phyloP scores from a whole-genome alignment of 2,329 filamentous ascomycete species.

The Penicillium thymicola region DNA sequence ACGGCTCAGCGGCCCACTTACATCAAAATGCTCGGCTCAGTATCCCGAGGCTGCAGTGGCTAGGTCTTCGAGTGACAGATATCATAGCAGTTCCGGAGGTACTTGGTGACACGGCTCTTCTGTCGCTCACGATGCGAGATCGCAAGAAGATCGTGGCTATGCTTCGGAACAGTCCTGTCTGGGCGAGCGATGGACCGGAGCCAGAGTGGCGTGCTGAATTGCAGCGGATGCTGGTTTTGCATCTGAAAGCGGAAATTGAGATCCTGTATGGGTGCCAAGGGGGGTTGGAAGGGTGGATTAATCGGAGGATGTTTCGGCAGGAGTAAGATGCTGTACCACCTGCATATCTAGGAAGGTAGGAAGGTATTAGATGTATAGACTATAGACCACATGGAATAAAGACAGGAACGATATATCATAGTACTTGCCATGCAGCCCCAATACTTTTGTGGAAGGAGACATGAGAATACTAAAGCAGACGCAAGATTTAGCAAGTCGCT shows the following conservation, averaged over 20 bases:
- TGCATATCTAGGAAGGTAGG: not conserved
- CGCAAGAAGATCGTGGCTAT: constrained; percentile 54
- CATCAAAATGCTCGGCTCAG: constrained; percentile 51
- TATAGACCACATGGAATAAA: not conserved
- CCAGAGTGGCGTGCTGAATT: constrained; percentile 50
- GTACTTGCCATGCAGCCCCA: not conserved
- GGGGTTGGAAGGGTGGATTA: constrained; percentile 45
- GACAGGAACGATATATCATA: not conserved
- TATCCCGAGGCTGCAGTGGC: constrained; percentile 51
- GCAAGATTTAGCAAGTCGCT: not conserved
- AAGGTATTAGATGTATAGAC: not conserved
- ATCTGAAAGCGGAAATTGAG: constrained; percentile 62
- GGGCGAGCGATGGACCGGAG: constrained; percentile 45
- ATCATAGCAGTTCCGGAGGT: constrained; percentile 29
- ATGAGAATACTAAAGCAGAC: not conserved
- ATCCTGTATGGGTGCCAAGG: constrained; percentile 46
- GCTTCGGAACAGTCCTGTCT: constrained; percentile 47
- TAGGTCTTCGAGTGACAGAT: constrained; percentile 53
- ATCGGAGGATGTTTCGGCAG: constrained; percentile 33
- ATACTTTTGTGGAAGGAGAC: not conserved
- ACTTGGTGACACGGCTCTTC: constrained; percentile 28
- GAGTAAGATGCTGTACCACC: not conserved
- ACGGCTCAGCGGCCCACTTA: constrained; percentile 55
- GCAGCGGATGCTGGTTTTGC: constrained; percentile 61
- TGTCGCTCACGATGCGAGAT: constrained; percentile 53